Conservation (phyloP, 1,139 yeast genomes). For the Pichia sp. region DNA sequence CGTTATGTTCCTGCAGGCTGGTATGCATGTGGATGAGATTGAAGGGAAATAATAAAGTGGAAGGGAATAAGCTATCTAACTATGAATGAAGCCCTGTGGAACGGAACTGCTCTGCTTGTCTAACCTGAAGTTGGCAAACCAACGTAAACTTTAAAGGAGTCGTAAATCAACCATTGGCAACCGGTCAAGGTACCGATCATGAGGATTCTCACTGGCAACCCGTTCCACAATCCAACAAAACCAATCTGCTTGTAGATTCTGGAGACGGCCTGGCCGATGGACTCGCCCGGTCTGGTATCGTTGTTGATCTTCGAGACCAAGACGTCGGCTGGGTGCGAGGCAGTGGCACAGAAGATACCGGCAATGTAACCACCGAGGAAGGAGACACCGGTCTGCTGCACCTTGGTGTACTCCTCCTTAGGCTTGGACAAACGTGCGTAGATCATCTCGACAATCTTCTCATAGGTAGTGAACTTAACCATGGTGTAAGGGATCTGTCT, state of each 20-base stretch:
- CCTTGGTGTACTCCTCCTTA: conserved; percentile 49
- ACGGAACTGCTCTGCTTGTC: neutral
- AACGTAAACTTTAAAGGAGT: conserved; percentile 83
- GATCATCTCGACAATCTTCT: conserved; percentile 74
- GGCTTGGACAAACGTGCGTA: conserved; percentile 47
- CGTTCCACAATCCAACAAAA: conserved; percentile 89
- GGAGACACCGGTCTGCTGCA: conserved; percentile 88
- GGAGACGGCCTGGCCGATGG: conserved; percentile 58
- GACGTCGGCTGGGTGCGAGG: conserved; percentile 96
- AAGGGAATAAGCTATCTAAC: neutral
- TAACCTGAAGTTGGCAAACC: conserved; percentile 89
- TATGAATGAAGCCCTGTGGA: neutral
- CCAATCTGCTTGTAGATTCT: conserved; percentile 82
- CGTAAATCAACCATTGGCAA: conserved; percentile 93
- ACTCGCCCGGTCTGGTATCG: conserved; percentile 64
- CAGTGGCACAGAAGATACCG: conserved; percentile 90
- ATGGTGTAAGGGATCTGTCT: conserved; percentile 96
- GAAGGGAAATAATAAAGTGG: too few relatives aligned
- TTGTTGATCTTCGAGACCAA: conserved; percentile 90
- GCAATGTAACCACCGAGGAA: conserved; percentile 94
- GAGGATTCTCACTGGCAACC: conserved; percentile 86
- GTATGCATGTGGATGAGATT: too few relatives aligned
- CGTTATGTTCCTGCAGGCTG: too few relatives aligned
- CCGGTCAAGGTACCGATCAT: conserved; percentile 98
- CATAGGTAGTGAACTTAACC: conserved; percentile 94